These are phyloP conservation scores for Leccinum disarticulatum DNA, from an alignment of 768 basidiomycete genomes.

Conservation along the genomic window DNA sequence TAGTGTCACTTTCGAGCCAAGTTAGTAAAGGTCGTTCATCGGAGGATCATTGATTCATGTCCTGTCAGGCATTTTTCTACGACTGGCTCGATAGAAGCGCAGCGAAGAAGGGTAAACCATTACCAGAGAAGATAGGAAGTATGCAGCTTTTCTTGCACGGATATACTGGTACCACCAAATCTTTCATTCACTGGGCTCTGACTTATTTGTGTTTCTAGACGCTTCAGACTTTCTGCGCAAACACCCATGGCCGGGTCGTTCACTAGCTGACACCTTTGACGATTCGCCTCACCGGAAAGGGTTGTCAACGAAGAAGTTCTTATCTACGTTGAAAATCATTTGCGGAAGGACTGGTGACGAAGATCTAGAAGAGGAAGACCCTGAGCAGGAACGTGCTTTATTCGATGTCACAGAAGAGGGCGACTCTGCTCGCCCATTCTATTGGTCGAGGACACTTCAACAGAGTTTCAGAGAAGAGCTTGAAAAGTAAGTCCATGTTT, in stretches of 20 bases:
- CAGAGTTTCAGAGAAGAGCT: conserved; percentile 84
- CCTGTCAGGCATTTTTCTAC: conserved; percentile 79
- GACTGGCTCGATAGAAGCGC: conserved; percentile 86
- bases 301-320: conserved; percentile 61
- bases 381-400: conserved; percentile 69
- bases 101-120: conserved; percentile 76
- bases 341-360: conserved; percentile 82
- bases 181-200: neutral
- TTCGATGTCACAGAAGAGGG: conserved; percentile 64
- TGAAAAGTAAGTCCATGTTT: conserved; percentile 62
- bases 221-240: conserved; percentile 85
- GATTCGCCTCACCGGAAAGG: conserved; percentile 79
- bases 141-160: conserved; percentile 89
- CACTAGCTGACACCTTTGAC: conserved; percentile 83
- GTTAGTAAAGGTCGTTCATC: conserved; percentile 28
- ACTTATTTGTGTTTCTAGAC: conserved; percentile 43
- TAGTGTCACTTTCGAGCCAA: conserved; percentile 79
- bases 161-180: conserved; percentile 54
- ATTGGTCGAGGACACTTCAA: conserved; percentile 80
- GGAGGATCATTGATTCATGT: conserved; percentile 2
- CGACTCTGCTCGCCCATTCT: conserved; percentile 62
- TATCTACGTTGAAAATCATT: conserved; percentile 70
- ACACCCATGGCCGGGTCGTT: conserved; percentile 85
- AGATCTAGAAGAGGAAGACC: conserved; percentile 71
- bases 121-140: conserved; percentile 88